A percentile compares a stretch with the other conserved stretches of the same genome.
These are phyloP conservation scores for Neurospora sp. DNA, from an alignment of 2,329 filamentous ascomycete genomes.

Conservation along the genomic window DNA sequence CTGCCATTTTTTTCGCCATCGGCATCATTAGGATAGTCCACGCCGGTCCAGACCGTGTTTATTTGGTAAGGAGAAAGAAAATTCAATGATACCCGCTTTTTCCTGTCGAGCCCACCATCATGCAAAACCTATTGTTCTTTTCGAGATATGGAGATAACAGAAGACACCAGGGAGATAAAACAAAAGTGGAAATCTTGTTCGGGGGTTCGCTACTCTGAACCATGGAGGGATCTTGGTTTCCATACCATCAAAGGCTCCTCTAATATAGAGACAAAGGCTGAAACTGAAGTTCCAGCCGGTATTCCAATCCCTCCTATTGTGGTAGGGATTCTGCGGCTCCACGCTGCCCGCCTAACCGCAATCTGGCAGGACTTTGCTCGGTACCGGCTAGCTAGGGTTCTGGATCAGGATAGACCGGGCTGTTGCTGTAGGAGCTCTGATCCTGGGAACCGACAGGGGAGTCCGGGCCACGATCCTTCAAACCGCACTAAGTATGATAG, in stretches of 20 bases:
- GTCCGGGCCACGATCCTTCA: conserved; percentile 46
- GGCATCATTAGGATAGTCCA: conserved; percentile 14
- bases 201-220: neutral
- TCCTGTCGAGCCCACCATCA: conserved; percentile 1
- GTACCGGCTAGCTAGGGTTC: neutral
- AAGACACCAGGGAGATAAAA: neutral
- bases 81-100: neutral
- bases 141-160: conserved; percentile 2
- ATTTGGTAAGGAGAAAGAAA: conserved; percentile 10
- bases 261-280: neutral
- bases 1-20: conserved; percentile 3
- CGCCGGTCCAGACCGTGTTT: conserved; percentile 14
- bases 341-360: neutral
- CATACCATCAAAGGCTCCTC: neutral
- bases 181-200: neutral
- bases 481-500: conserved; percentile 35
- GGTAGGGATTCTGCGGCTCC: neutral
- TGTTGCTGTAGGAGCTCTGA: neutral
- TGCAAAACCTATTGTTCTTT: conserved; percentile 2
- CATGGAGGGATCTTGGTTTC: neutral
- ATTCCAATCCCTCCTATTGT: neutral
- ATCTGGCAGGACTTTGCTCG: neutral
- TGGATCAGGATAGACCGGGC: neutral
- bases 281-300: neutral
- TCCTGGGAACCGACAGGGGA: conserved; percentile 43